Evolutionary conservation across 2,329 filamentous ascomycete genomes (phyloP).

Genomic region (Fusarium albidum): DNA sequence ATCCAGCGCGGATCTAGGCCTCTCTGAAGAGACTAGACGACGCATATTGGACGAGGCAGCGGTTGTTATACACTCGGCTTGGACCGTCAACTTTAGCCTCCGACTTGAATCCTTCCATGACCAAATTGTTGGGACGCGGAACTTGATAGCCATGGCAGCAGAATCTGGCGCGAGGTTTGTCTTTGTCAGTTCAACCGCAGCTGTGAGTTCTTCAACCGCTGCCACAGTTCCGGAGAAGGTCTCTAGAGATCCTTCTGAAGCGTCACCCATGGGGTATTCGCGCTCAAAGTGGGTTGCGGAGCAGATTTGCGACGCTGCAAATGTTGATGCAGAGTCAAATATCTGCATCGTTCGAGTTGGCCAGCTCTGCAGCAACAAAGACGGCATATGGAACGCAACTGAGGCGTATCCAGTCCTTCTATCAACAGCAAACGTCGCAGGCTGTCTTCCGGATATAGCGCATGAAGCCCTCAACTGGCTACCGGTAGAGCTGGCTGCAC

Average conservation of each 20-base stretch:
- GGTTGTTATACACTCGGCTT: slow-evolving; percentile 58
- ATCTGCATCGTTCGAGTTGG: slow-evolving; percentile 55
- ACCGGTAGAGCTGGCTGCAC: slow-evolving; percentile 55
- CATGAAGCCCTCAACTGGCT: slow-evolving; percentile 55
- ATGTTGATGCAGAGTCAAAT: slow-evolving; percentile 22
- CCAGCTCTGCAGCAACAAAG: slow-evolving; percentile 57
- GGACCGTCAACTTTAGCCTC: slow-evolving; percentile 66
- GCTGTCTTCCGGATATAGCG: slow-evolving; percentile 37
- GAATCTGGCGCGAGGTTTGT: slow-evolving; percentile 46
- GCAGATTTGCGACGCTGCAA: slow-evolving; percentile 47
- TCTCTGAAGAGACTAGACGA: background rate
- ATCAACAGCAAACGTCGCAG: slow-evolving; percentile 52
- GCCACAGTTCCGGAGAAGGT: slow-evolving; percentile 44
- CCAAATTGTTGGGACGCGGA: slow-evolving; percentile 53
- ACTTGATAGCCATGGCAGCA: slow-evolving; percentile 51
- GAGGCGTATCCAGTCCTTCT: slow-evolving; percentile 64
- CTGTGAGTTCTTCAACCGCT: slow-evolving; percentile 46
- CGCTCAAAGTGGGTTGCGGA: slow-evolving; percentile 53
- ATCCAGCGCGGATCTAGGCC: slow-evolving; percentile 6
- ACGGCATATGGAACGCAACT: slow-evolving; percentile 59
- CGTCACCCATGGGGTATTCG: slow-evolving; percentile 53
- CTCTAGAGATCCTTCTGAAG: slow-evolving; percentile 23
- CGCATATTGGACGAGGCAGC: slow-evolving; percentile 1
- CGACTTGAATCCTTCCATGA: slow-evolving; percentile 58
- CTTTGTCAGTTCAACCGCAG: slow-evolving; percentile 60